Conservation (phyloP, 768 basidiomycete genomes). For the Gloeostereum incarnatum region DNA sequence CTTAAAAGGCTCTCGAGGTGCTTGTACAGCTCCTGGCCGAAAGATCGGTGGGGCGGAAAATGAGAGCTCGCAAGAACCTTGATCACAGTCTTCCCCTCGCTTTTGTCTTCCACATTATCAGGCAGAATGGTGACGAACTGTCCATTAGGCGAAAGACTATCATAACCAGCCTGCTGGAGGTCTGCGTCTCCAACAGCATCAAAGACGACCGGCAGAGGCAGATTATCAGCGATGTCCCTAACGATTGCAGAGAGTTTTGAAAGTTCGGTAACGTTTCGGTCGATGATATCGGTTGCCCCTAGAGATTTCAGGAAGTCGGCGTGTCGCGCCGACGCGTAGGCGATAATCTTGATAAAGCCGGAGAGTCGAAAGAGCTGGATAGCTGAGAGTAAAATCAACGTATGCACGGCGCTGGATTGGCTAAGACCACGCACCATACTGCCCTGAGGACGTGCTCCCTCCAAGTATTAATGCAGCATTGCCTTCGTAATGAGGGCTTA, state of each 20-base stretch:
- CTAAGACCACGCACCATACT: too few relatives aligned
- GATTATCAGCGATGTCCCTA: not conserved
- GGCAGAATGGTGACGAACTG: not conserved
- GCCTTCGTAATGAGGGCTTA: too few relatives aligned
- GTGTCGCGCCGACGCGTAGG: conserved; percentile 10
- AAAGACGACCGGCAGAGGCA: not conserved
- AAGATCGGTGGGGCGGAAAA: not conserved
- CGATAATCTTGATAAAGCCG: conserved; percentile 16
- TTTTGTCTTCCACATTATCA: not conserved
- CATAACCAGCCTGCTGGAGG: not conserved
- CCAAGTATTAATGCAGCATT: too few relatives aligned
- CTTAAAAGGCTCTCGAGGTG: not conserved
- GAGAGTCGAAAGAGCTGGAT: conserved; percentile 15
- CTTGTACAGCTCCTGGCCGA: not conserved
- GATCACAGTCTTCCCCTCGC: not conserved
- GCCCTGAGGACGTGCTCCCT: too few relatives aligned
- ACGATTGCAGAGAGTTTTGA: not conserved
- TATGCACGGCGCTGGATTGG: too few relatives aligned
- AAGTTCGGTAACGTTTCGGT: conserved; percentile 7
- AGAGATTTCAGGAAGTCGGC: conserved; percentile 10
- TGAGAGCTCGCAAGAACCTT: not conserved
- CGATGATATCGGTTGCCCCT: conserved; percentile 17
- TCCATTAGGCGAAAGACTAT: not conserved
- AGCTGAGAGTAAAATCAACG: too few relatives aligned
- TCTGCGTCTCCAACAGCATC: not conserved